A percentile compares a stretch with the other conserved stretches of the same genome.
Conservation (phyloP, 2,329 filamentous ascomycete species). For the Furcasterigmium furcatum region DNA sequence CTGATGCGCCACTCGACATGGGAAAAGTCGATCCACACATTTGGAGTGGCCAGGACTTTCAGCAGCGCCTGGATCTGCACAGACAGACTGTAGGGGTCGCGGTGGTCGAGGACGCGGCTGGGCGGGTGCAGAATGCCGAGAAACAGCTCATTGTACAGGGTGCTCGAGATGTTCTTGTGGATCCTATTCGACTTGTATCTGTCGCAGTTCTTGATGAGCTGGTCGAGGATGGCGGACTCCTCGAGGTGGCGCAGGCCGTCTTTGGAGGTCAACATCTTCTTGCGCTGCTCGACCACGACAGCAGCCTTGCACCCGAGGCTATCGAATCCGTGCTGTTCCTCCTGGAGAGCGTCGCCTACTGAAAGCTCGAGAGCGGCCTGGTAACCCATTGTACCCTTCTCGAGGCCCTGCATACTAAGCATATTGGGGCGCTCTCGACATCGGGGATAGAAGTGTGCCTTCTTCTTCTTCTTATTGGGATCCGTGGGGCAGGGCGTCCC, state of each 20-base stretch:
- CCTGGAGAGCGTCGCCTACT: constrained; percentile 61
- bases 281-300: constrained; percentile 54
- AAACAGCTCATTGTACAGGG: constrained; percentile 60
- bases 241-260: constrained; percentile 54
- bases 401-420: constrained; percentile 68
- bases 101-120: constrained; percentile 51
- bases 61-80: constrained; percentile 69
- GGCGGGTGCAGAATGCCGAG: constrained; percentile 56
- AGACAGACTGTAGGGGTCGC: constrained; percentile 59
- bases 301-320: constrained; percentile 51
- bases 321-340: constrained; percentile 59
- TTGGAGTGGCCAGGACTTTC: constrained; percentile 59
- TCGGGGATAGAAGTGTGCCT: constrained; percentile 55
- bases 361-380: constrained; percentile 64
- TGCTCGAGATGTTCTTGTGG: constrained; percentile 41
- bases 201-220: constrained; percentile 53
- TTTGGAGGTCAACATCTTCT: constrained; percentile 49
- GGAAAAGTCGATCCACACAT: constrained; percentile 73
- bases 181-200: constrained; percentile 52
- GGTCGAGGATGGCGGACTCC: constrained; percentile 55
- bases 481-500: background rate
- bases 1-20: constrained; percentile 73
- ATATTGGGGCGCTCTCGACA: constrained; percentile 65
- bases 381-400: constrained; percentile 69
- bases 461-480: constrained; percentile 37